Evolutionary conservation across 148 eudicot species (phyloP).

Genomic region (Rhododendron kiyosumense): DNA sequence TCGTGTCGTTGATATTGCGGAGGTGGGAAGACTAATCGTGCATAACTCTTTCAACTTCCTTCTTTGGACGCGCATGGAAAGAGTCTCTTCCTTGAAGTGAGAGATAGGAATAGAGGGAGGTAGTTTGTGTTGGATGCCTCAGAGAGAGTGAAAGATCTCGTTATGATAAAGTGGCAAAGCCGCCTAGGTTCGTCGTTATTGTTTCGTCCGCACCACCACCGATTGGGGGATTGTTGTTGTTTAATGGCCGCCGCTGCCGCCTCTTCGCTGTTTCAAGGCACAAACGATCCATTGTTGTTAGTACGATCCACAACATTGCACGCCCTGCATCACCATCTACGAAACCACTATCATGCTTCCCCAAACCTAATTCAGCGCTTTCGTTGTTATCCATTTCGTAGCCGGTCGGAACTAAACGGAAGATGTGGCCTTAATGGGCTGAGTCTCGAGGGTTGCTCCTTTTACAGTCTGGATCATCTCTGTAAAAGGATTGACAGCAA

Average conservation of each 20-base stretch:
- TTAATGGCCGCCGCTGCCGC: conserved; percentile 9
- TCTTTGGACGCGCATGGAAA: not conserved
- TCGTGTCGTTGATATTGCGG: not conserved
- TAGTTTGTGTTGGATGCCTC: not conserved
- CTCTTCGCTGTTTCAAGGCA: conserved; percentile 5
- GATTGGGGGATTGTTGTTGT: not conserved
- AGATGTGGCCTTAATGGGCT: conserved; percentile 12
- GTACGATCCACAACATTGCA: not conserved
- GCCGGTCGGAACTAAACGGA: not conserved
- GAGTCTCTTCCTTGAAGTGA: not conserved
- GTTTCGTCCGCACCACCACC: not conserved
- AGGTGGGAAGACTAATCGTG: not conserved
- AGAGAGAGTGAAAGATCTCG: not conserved
- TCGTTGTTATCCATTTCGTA: not conserved
- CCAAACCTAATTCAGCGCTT: not conserved
- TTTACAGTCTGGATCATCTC: conserved; percentile 8
- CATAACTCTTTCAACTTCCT: not conserved
- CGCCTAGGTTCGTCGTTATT: not conserved
- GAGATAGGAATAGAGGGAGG: not conserved
- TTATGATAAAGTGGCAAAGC: conserved; percentile 22
- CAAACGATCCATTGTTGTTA: conserved; percentile 1
- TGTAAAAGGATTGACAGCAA: conserved; percentile 7
- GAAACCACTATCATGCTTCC: not conserved
- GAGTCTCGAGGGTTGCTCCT: conserved; percentile 27
- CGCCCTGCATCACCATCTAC: conserved; percentile 1